Evolutionary conservation across 2,329 filamentous ascomycete species (phyloP).

Genomic region (Penicillium sp.): DNA sequence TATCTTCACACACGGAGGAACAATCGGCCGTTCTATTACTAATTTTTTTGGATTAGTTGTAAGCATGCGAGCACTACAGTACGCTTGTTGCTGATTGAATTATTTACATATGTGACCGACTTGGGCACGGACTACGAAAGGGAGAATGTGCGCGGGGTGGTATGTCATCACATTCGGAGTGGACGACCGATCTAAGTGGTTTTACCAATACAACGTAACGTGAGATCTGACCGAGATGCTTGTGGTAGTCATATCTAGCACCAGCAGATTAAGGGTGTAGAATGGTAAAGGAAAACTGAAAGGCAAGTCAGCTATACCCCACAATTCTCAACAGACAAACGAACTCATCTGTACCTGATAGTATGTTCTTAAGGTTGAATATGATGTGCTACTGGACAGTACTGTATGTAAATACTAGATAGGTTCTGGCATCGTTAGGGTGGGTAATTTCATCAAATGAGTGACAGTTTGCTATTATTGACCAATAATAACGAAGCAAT

Average conservation of each 20-base stretch:
- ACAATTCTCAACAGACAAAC: not conserved
- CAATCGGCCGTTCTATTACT: not conserved
- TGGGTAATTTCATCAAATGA: constrained; percentile 6
- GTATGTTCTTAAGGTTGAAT: too few species aligned
- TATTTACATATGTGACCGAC: constrained; percentile 3
- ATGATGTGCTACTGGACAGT: too few species aligned
- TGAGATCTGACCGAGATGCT: constrained; percentile 4
- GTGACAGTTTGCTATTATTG: not conserved
- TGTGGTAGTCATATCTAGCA: constrained; percentile 1
- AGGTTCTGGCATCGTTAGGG: not conserved
- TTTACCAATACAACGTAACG: not conserved
- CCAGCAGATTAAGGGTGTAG: constrained; percentile 1
- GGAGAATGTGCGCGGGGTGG: not conserved
- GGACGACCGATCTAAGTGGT: not conserved
- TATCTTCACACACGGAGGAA: not conserved
- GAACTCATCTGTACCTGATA: too few species aligned
- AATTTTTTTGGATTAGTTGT: not conserved
- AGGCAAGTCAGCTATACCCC: not conserved
- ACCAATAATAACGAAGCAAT: constrained; percentile 11
- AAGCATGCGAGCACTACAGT: not conserved
- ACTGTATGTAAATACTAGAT: not conserved
- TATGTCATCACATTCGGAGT: not conserved
- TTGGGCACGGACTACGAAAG: not conserved
- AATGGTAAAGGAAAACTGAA: constrained; percentile 2
- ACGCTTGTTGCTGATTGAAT: not conserved